Base-by-base conservation (phyloP, 1,284 basidiomycete genomes). In the Testicularia cyperi region DNA sequence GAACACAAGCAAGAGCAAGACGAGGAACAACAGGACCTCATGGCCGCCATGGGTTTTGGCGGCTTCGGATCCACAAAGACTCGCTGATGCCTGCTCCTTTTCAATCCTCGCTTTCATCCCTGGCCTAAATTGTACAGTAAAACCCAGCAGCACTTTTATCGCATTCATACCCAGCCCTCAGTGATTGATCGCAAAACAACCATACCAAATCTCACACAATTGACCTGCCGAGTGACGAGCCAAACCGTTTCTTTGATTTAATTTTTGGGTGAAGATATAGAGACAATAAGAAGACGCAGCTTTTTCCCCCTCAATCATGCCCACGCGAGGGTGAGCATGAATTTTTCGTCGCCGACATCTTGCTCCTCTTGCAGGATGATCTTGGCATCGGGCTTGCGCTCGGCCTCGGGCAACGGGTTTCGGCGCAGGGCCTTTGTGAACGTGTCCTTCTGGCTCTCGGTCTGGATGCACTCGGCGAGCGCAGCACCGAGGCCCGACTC, bases 11-110 rank as follows among this genome's bases (percentile, higher is more conserved):
- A 15, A 25, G 30, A 38, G 12, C 22, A 24, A 9, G 18, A 32
- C 18, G 20, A 22, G 8, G 21, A 22, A 19, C 13, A 8, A 31
- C 30, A 3, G 24, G 22, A 8, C 24, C 15, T 16, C 3, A 82
- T 87, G 57, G 80, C 81, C 27, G 83, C 90, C 80, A 94, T 96
- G 92, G 92, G 92, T 30, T 96, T 96, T 77, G 86, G 84, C 31
- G 88, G 90, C 3, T 96, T 96, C 73, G 89, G 89, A 13, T 80
- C 86, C 16, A 83, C 84, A 22, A 90, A 90, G 27, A 53, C 52
- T 23, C 46, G 53, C 20, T 65, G 37, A 48, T 15, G 30, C n/a
- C n/a, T n/a, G n/a, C n/a, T n/a, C n/a, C n/a, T n/a, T n/a, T n/a
- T n/a, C n/a, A n/a, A n/a, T n/a, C n/a, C n/a, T n/a, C n/a, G n/a